Conservation (phyloP, 2,329 filamentous ascomycete genomes). For the Scedosporium aurantiacum region DNA sequence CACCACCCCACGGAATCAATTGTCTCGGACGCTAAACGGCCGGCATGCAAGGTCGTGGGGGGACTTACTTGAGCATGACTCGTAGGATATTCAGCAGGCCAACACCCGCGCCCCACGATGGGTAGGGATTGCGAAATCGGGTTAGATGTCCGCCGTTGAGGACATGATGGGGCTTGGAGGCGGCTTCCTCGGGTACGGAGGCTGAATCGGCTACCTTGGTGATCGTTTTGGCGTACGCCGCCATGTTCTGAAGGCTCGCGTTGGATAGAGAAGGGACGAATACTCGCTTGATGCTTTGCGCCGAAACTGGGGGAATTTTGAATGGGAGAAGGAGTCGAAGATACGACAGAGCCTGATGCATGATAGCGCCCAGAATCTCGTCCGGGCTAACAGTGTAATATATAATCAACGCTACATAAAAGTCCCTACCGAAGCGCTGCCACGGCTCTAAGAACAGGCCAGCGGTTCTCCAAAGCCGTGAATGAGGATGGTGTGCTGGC, state of each 20-base stretch:
- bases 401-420: too few relatives aligned
- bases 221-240: constrained; percentile 11
- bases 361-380: background rate
- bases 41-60: background rate
- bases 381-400: background rate
- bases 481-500: too few relatives aligned
- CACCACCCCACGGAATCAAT: background rate
- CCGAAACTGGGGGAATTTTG: background rate
- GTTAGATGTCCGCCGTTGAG: constrained; percentile 22
- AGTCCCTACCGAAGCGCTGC: too few relatives aligned
- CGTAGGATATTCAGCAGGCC: background rate
- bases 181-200: constrained; percentile 22
- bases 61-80: constrained; percentile 7
- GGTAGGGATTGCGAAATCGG: constrained; percentile 40
- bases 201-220: constrained; percentile 15
- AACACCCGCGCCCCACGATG: constrained; percentile 25
- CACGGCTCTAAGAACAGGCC: too few relatives aligned
- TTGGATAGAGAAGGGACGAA: constrained; percentile 7
- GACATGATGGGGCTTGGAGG: constrained; percentile 28
- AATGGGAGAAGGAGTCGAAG: background rate
- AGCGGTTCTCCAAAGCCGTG: too few relatives aligned
- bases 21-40: background rate
- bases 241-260: constrained; percentile 9
- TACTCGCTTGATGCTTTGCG: constrained; percentile 19
- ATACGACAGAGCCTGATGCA: background rate